Percentiles rank a stretch among this genome's conserved stretches.
phyloP scores from a whole-genome alignment of 2,329 filamentous ascomycete genomes.

The Metarhizium guizhouense region DNA sequence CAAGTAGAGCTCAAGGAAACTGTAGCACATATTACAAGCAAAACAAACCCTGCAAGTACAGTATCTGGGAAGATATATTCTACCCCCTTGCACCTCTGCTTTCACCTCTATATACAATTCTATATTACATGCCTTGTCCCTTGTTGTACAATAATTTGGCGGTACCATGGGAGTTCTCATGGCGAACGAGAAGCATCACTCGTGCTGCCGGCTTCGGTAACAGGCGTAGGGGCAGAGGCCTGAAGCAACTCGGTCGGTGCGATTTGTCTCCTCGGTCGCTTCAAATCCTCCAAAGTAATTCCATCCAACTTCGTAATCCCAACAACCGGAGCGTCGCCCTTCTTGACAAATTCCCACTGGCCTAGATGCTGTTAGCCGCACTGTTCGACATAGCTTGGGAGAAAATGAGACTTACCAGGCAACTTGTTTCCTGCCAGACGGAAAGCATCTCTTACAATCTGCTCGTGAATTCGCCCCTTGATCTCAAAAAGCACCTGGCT shows the following conservation, averaged over 20 bases:
- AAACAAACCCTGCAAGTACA: too few species aligned
- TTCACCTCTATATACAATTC: neutral
- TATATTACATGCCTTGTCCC: neutral
- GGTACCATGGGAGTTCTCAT: conserved; percentile 7
- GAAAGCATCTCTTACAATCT: conserved; percentile 89
- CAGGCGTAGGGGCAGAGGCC: conserved; percentile 21
- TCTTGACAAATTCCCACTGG: conserved; percentile 88
- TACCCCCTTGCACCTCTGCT: neutral
- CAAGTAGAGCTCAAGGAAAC: too few species aligned
- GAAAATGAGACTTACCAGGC: conserved; percentile 54
- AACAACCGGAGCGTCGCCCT: conserved; percentile 81
- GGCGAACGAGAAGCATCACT: conserved; percentile 22
- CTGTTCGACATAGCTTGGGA: neutral
- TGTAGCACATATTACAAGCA: too few species aligned
- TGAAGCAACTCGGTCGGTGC: conserved; percentile 33
- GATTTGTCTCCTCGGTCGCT: conserved; percentile 64
- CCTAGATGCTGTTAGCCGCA: conserved; percentile 34
- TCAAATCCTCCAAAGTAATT: conserved; percentile 73
- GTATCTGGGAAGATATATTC: neutral
- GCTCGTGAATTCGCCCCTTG: conserved; percentile 86
- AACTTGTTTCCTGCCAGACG: conserved; percentile 90
- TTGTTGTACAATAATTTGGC: neutral
- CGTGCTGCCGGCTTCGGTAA: conserved; percentile 23
- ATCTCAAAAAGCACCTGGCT: conserved; percentile 90
- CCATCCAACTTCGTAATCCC: conserved; percentile 88